phyloP scores from a whole-genome alignment of 148 eudicot species.

The Rhododendron henanense region DNA sequence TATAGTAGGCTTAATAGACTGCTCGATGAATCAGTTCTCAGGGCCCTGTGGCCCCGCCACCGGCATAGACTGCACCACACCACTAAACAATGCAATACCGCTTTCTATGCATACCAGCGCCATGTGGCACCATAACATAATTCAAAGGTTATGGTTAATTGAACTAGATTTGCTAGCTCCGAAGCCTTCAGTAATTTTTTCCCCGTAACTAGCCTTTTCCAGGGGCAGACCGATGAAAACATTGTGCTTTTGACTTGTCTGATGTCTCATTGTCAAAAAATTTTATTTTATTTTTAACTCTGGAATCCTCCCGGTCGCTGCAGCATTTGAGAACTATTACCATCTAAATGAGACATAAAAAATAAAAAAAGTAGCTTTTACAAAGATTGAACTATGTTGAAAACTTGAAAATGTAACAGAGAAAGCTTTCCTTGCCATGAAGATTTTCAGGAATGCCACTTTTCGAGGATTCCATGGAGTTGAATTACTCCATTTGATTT shows the following conservation, averaged over 20 bases:
- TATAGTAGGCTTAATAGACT: not conserved
- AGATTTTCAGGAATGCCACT: not conserved
- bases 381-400: not conserved
- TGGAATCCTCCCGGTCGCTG: not conserved
- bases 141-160: not conserved
- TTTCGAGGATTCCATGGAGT: not conserved
- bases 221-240: not conserved
- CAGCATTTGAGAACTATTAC: not conserved
- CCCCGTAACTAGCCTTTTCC: not conserved
- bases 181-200: not conserved
- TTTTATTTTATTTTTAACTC: not conserved
- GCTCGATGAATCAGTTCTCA: not conserved
- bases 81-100: not conserved
- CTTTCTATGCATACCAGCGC: not conserved
- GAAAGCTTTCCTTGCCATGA: too few relatives aligned
- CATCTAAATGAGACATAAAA: not conserved
- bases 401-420: not conserved
- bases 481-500: not conserved
- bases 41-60: not conserved
- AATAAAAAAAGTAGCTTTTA: not conserved
- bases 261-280: not conserved
- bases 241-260: not conserved
- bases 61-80: not conserved
- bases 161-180: not conserved
- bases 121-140: not conserved